Conservation (phyloP, 345 rosid species). For the Microthlaspi erraticum region DNA sequence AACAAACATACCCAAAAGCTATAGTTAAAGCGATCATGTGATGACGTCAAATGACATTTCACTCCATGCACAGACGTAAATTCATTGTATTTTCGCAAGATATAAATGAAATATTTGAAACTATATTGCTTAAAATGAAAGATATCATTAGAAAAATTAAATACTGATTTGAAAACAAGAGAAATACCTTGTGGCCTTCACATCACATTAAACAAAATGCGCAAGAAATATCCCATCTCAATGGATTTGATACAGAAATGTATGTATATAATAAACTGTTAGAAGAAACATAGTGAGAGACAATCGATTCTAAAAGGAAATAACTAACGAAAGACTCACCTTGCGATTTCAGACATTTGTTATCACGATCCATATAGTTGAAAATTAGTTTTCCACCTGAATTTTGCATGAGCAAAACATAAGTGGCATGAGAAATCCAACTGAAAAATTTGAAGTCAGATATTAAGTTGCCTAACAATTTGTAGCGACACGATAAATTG, state of each 20-base stretch:
- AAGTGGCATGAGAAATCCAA: constrained; percentile 24
- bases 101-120: neutral
- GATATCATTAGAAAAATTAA: neutral
- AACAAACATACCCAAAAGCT: constrained; percentile 68
- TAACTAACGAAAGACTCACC: constrained; percentile 47
- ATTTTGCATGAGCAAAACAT: constrained; percentile 56
- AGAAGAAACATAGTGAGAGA: too few relatives aligned
- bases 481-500: too few relatives aligned
- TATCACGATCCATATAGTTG: constrained; percentile 69
- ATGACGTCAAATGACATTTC: constrained; percentile 66
- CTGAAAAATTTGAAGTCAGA: too few relatives aligned
- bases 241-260: constrained; percentile 48
- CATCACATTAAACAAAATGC: constrained; percentile 85
- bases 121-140: constrained; percentile 1
- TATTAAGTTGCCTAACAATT: too few relatives aligned
- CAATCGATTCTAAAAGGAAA: constrained; percentile 10
- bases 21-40: constrained; percentile 81
- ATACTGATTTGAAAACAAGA: neutral
- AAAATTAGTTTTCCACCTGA: constrained; percentile 59
- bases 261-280: neutral
- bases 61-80: constrained; percentile 63
- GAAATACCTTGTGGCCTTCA: constrained; percentile 65
- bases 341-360: constrained; percentile 66
- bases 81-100: constrained; percentile 11
- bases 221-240: constrained; percentile 74